Conservation (phyloP, 208 protist genomes). For the Crithidia mellificae region DNA sequence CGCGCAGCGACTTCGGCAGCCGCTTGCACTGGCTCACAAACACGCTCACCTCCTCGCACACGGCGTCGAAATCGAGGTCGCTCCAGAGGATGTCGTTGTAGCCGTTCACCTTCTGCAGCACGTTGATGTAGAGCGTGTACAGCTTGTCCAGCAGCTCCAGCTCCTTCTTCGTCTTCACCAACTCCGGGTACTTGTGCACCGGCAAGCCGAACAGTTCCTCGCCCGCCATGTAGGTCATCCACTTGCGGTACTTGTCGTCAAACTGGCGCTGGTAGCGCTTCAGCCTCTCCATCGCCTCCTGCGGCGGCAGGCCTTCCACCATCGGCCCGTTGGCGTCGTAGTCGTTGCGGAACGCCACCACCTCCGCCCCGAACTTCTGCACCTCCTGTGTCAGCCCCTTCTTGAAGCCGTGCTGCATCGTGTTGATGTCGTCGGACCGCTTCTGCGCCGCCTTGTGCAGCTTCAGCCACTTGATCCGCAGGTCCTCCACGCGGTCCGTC, state of each 20-base stretch:
- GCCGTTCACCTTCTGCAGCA: constrained; percentile 92
- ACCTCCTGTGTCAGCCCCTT: constrained; percentile 92
- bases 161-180: constrained; percentile 93
- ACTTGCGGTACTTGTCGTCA: constrained; percentile 95
- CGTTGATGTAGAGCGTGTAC: constrained; percentile 95
- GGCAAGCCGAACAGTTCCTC: constrained; percentile 96
- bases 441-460: constrained; percentile 80
- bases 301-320: constrained; percentile 90
- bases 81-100: constrained; percentile 96
- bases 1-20: constrained; percentile 92
- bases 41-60: constrained; percentile 90
- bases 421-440: constrained; percentile 88
- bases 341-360: constrained; percentile 94
- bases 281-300: constrained; percentile 95
- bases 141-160: constrained; percentile 95
- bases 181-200: constrained; percentile 93
- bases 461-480: constrained; percentile 93
- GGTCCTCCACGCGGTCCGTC: constrained; percentile 92
- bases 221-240: constrained; percentile 92
- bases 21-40: constrained; percentile 91
- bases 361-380: constrained; percentile 92
- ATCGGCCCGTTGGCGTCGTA: constrained; percentile 96
- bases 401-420: constrained; percentile 94
- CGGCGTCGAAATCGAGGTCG: constrained; percentile 94
- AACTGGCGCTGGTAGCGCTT: constrained; percentile 96